phyloP scores from a whole-genome alignment of 805 yeast genomes.

The Hanseniaspora thailandica region DNA sequence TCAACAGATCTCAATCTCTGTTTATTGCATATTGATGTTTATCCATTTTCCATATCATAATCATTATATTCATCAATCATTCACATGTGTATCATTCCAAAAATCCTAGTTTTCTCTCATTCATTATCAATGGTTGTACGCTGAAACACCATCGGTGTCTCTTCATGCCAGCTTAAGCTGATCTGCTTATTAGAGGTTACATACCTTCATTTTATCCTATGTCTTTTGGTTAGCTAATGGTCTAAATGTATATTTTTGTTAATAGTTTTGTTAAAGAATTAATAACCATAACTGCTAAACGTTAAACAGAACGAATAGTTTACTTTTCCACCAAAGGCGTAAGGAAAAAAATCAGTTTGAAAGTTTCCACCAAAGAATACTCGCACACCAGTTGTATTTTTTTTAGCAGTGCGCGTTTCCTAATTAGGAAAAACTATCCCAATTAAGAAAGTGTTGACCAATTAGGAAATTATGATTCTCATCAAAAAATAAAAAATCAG shows the following conservation, averaged over 20 bases:
- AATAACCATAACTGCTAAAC: neutral
- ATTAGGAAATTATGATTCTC: neutral
- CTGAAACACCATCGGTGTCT: too few relatives aligned
- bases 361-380: too few relatives aligned
- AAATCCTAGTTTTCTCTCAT: too few relatives aligned
- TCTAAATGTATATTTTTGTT: neutral
- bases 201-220: slow-evolving; percentile 15
- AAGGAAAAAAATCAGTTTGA: too few relatives aligned
- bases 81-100: too few relatives aligned
- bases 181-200: neutral
- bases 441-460: slow-evolving; percentile 2
- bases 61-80: too few relatives aligned
- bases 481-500: neutral
- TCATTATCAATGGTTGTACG: too few relatives aligned
- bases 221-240: slow-evolving; percentile 13
- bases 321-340: neutral
- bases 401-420: neutral
- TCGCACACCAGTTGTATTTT: too few relatives aligned
- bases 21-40: too few relatives aligned
- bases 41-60: too few relatives aligned
- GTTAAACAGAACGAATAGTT: neutral
- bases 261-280: neutral
- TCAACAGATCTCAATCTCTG: too few relatives aligned
- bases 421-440: slow-evolving; percentile 5
- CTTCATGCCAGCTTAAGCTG: too few relatives aligned